These are phyloP conservation scores for Lumnitzera racemosa DNA, from an alignment of 345 rosid species.

Conservation along the genomic window DNA sequence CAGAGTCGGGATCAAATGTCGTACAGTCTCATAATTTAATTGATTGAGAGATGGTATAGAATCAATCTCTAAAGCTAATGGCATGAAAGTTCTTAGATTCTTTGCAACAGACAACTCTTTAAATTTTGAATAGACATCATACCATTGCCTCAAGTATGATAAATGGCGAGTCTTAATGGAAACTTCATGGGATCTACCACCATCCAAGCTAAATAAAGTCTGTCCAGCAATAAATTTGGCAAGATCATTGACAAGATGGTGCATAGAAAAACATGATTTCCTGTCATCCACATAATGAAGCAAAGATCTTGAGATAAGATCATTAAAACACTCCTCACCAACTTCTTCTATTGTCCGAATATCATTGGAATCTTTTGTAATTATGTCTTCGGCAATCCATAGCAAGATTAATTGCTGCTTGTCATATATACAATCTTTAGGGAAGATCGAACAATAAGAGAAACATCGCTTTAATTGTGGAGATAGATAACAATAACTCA, in stretches of 20 bases:
- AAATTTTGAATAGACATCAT: slow-evolving; percentile 9
- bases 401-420: slow-evolving; percentile 11
- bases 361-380: slow-evolving; percentile 1
- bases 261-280: slow-evolving; percentile 15
- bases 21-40: neutral
- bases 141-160: neutral
- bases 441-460: slow-evolving; percentile 17
- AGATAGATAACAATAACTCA: slow-evolving; percentile 17
- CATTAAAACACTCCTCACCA: slow-evolving; percentile 16
- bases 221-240: slow-evolving; percentile 13
- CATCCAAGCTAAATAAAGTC: slow-evolving; percentile 4
- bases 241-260: slow-evolving; percentile 22
- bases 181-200: neutral
- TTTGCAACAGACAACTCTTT: neutral
- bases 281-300: slow-evolving; percentile 14
- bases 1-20: slow-evolving; percentile 5
- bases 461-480: slow-evolving; percentile 14
- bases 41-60: neutral
- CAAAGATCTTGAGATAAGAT: slow-evolving; percentile 17
- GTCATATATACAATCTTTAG: slow-evolving; percentile 9
- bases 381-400: slow-evolving; percentile 19
- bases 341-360: slow-evolving; percentile 8
- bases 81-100: slow-evolving; percentile 16
- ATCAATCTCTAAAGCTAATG: neutral
- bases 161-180: slow-evolving; percentile 6